These are phyloP conservation scores for Pyrus hybrid DNA, from an alignment of 331 rosid genomes.

Conservation along the genomic window DNA sequence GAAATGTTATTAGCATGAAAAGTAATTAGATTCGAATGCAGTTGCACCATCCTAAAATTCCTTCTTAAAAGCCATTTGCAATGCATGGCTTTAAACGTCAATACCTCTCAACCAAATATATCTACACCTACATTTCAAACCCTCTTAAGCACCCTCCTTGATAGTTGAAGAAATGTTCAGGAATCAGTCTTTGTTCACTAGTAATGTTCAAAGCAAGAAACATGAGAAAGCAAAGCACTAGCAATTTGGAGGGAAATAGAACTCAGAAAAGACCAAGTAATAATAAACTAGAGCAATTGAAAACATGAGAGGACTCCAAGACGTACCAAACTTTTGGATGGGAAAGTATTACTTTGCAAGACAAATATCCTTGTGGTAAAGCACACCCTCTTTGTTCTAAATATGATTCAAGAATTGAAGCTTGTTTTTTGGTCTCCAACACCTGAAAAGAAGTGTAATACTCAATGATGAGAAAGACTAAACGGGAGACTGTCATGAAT, in stretches of 20 bases:
- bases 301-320: not conserved
- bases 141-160: not conserved
- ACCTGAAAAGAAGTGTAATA: slow-evolving; percentile 30
- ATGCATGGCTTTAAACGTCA: not conserved
- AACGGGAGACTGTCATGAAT: not conserved
- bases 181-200: not conserved
- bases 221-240: not conserved
- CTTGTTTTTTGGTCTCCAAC: slow-evolving; percentile 55
- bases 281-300: not conserved
- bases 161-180: not conserved
- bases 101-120: not conserved
- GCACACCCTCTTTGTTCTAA: slow-evolving; percentile 79
- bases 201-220: not conserved
- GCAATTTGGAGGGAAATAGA: not conserved
- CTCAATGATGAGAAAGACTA: not conserved
- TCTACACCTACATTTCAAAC: not conserved
- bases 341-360: slow-evolving; percentile 75
- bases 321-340: slow-evolving; percentile 72
- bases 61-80: not conserved
- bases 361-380: slow-evolving; percentile 60
- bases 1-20: not conserved
- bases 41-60: not conserved
- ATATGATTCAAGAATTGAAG: slow-evolving; percentile 71
- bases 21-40: too few species aligned
- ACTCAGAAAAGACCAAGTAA: not conserved